Conservation (phyloP, 1,284 basidiomycete genomes). For the Puccinia brachypodii region DNA sequence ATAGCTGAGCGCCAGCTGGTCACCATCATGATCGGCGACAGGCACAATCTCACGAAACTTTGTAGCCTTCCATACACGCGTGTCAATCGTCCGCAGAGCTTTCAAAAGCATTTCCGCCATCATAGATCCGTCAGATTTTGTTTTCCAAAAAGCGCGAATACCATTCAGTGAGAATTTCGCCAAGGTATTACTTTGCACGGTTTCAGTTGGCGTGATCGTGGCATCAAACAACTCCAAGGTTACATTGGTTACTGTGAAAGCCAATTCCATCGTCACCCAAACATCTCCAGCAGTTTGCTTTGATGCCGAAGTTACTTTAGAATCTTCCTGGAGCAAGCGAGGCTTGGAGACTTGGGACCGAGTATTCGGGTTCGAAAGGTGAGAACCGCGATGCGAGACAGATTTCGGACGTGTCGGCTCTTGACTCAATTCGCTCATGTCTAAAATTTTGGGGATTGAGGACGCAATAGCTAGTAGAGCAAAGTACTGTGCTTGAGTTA, state of each 20-base stretch:
- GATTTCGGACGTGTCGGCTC: conserved; percentile 15
- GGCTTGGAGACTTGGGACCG: background rate
- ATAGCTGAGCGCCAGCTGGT: conserved; percentile 93
- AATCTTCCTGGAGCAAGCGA: conserved; percentile 1
- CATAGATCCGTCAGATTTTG: conserved; percentile 75
- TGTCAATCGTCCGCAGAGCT: conserved; percentile 90
- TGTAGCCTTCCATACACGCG: conserved; percentile 70
- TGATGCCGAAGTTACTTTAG: conserved; percentile 12
- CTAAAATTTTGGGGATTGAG: conserved; percentile 71
- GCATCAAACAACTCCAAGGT: conserved; percentile 89
- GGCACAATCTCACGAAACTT: conserved; percentile 95
- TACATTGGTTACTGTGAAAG: conserved; percentile 72
- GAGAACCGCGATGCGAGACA: background rate
- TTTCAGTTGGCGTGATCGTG: conserved; percentile 65
- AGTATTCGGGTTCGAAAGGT: background rate
- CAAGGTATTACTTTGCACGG: conserved; percentile 76
- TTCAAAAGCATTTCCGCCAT: conserved; percentile 85
- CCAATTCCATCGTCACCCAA: conserved; percentile 73
- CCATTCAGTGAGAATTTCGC: conserved; percentile 80
- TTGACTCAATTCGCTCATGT: conserved; percentile 53
- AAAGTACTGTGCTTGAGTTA: conserved; percentile 88
- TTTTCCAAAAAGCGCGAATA: conserved; percentile 77
- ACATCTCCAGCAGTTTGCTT: conserved; percentile 64
- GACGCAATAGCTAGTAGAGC: conserved; percentile 71
- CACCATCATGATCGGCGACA: conserved; percentile 79